Conservation (phyloP, 1,284 basidiomycete species). For the Cryptococcus hybrid region DNA sequence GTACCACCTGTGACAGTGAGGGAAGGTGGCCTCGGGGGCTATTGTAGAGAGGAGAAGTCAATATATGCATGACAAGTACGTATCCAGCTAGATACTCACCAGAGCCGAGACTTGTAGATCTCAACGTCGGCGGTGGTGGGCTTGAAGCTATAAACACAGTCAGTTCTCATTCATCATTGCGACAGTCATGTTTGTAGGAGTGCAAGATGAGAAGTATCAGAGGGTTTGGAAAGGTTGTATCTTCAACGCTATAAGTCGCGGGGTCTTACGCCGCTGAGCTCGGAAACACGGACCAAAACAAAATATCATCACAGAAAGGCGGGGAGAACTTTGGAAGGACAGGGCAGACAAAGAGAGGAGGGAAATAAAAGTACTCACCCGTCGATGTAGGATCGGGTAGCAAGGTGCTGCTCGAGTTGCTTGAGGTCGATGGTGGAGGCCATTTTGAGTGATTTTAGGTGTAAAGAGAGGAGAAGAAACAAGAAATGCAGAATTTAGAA, state of each 20-base stretch:
- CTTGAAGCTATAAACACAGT: conserved; percentile 64
- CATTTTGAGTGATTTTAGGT: conserved; percentile 54
- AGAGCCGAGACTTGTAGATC: conserved; percentile 71
- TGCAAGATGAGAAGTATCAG: conserved; percentile 58
- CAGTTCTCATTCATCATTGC: conserved; percentile 21
- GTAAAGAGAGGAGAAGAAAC: conserved; percentile 8
- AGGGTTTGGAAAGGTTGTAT: conserved; percentile 65
- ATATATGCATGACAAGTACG: background rate
- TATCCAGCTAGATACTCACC: conserved; percentile 14
- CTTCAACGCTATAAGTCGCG: conserved; percentile 63
- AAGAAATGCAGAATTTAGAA: background rate
- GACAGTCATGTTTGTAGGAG: conserved; percentile 10
- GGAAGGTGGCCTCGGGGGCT: conserved; percentile 67
- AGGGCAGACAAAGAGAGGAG: background rate
- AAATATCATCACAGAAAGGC: conserved; percentile 63
- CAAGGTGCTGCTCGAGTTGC: conserved; percentile 80
- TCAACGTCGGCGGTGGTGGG: conserved; percentile 96
- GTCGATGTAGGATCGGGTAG: conserved; percentile 82
- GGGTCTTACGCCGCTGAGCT: conserved; percentile 92
- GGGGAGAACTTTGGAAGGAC: conserved; percentile 8
- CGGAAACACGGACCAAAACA: conserved; percentile 99
- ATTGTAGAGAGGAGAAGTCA: conserved; percentile 37
- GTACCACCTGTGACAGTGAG: conserved; percentile 90
- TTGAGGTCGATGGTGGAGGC: conserved; percentile 60
- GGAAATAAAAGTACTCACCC: conserved; percentile 63